Conservation (phyloP, 306 rosid species). For the Cicer yamashitae region DNA sequence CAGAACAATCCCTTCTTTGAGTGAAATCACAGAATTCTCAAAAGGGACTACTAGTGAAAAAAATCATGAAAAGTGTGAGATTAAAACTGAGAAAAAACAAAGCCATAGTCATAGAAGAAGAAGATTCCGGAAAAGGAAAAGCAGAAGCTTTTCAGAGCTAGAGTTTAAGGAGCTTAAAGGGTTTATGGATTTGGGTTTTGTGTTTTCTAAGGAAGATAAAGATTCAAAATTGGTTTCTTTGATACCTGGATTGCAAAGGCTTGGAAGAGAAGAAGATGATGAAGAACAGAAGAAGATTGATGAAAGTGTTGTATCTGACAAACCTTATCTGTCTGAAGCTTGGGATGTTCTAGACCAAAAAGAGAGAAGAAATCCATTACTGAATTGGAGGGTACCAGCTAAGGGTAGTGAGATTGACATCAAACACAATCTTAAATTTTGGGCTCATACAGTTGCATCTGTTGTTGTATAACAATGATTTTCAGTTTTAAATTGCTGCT, state of each 20-base stretch:
- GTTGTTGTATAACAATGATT: slow-evolving; percentile 52
- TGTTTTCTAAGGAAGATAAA: slow-evolving; percentile 71
- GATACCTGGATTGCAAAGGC: slow-evolving; percentile 75
- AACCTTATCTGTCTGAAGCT: slow-evolving; percentile 87
- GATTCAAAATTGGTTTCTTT: slow-evolving; percentile 63
- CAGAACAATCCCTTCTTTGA: slow-evolving; percentile 57
- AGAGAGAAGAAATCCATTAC: slow-evolving; percentile 41
- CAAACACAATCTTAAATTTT: slow-evolving; percentile 65
- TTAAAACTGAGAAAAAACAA: slow-evolving; percentile 16
- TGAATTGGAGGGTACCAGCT: slow-evolving; percentile 63
- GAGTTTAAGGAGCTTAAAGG: slow-evolving; percentile 82
- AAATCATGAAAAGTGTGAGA: slow-evolving; percentile 12
- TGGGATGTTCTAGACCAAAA: slow-evolving; percentile 65
- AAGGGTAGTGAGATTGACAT: slow-evolving; percentile 61
- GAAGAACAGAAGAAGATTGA: slow-evolving; percentile 40
- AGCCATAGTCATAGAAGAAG: slow-evolving; percentile 32
- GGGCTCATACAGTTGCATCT: slow-evolving; percentile 87
- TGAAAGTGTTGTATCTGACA: slow-evolving; percentile 42
- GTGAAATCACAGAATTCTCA: slow-evolving; percentile 50
- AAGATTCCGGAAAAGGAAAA: slow-evolving; percentile 1
- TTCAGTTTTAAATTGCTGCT: too few species aligned
- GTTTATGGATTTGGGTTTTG: slow-evolving; percentile 93
- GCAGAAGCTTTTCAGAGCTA: slow-evolving; percentile 70
- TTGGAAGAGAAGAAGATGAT: slow-evolving; percentile 40
- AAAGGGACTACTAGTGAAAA: neutral